Evolutionary conservation across 257 asterid species (phyloP).

Genomic region (Paraleonurus japonicus): DNA sequence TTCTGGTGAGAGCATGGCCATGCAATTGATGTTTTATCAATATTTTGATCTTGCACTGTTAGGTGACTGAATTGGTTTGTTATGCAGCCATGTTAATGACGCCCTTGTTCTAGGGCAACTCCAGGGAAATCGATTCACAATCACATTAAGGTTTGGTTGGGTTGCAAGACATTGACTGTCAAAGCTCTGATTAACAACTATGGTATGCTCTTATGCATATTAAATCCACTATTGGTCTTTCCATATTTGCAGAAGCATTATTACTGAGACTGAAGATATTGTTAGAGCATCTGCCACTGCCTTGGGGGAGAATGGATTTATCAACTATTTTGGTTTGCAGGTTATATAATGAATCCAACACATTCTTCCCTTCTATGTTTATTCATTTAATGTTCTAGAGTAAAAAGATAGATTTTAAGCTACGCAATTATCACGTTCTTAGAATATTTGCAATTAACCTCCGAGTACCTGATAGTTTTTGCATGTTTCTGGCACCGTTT

Average conservation of each 20-base stretch:
- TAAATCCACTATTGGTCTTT: slow-evolving; percentile 21
- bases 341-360: slow-evolving; percentile 34
- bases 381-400: neutral
- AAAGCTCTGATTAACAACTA: neutral
- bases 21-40: slow-evolving; percentile 22
- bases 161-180: neutral
- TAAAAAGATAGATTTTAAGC: neutral
- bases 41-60: slow-evolving; percentile 19
- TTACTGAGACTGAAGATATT: slow-evolving; percentile 71
- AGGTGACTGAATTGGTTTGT: slow-evolving; percentile 19
- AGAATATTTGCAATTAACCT: neutral
- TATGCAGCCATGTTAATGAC: slow-evolving; percentile 76
- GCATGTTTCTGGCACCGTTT: neutral
- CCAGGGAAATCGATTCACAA: slow-evolving; percentile 84
- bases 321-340: slow-evolving; percentile 96
- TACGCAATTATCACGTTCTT: neutral
- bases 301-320: slow-evolving; percentile 74
- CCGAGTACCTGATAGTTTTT: neutral
- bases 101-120: slow-evolving; percentile 95
- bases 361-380: slow-evolving; percentile 12
- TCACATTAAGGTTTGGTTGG: slow-evolving; percentile 65
- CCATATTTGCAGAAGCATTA: slow-evolving; percentile 60
- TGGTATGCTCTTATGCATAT: neutral
- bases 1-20: slow-evolving; percentile 65
- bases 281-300: slow-evolving; percentile 69